Evolutionary conservation across 2,329 filamentous ascomycete genomes (phyloP).

Genomic region (Fusarium udum): DNA sequence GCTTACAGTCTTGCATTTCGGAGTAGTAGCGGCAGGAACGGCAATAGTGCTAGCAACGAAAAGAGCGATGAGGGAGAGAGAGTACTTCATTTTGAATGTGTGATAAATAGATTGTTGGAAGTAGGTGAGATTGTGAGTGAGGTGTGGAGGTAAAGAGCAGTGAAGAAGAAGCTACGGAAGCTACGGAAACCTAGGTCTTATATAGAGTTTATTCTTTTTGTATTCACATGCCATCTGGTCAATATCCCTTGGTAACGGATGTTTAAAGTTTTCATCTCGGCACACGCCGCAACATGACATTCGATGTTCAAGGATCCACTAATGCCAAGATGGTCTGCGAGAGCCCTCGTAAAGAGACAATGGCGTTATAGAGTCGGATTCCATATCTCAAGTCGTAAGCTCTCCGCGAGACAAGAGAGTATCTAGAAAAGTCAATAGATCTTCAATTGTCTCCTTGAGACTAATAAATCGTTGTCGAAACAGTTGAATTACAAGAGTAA

Average conservation of each 20-base stretch:
- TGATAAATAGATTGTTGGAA: too few relatives aligned
- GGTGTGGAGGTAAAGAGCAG: neutral
- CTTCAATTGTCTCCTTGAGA: too few relatives aligned
- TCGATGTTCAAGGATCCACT: neutral
- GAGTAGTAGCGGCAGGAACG: neutral
- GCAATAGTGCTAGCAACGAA: neutral
- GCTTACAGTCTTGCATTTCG: neutral
- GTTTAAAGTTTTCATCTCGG: neutral
- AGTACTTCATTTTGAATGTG: neutral
- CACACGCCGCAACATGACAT: neutral
- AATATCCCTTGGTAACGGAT: neutral
- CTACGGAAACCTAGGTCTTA: neutral
- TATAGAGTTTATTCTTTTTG: neutral
- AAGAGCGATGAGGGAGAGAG: neutral
- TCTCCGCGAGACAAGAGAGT: fast-evolving
- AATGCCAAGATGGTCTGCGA: neutral
- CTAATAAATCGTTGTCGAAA: neutral
- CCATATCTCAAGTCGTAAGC: fast-evolving
- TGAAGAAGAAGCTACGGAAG: neutral
- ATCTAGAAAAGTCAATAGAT: neutral
- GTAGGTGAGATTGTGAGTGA: neutral
- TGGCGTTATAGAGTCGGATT: neutral
- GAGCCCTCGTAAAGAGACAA: neutral
- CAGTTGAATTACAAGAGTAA: too few relatives aligned
- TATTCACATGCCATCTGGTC: neutral